phyloP scores from a whole-genome alignment of 345 rosid species.

The Citrus hindsii region DNA sequence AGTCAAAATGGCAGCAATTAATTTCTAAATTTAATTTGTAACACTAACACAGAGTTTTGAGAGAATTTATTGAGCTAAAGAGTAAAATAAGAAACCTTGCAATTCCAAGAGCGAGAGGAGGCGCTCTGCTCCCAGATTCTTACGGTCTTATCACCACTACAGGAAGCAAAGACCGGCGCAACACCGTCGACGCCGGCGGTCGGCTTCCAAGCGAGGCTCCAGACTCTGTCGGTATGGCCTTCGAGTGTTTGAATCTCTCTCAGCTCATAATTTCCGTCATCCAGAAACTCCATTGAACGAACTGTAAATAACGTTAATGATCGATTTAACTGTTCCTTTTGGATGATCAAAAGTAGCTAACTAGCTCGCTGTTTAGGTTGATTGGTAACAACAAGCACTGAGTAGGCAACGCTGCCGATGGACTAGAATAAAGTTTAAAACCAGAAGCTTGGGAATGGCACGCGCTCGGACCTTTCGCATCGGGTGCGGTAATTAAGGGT shows the following conservation, averaged over 20 bases:
- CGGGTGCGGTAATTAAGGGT: background rate
- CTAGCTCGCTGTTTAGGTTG: background rate
- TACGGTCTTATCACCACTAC: constrained; percentile 93
- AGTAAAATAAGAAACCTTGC: constrained; percentile 65
- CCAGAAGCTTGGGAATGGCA: background rate
- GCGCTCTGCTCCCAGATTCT: constrained; percentile 80
- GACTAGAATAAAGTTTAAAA: background rate
- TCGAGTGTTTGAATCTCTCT: constrained; percentile 66
- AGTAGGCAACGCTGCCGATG: background rate
- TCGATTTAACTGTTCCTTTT: too few relatives aligned
- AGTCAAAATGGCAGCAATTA: background rate
- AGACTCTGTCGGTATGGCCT: constrained; percentile 89
- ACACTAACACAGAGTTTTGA: too few relatives aligned
- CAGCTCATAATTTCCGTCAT: constrained; percentile 33
- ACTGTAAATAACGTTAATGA: constrained; percentile 7
- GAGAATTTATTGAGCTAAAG: too few relatives aligned
- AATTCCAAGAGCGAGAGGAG: constrained; percentile 61
- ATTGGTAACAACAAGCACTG: background rate
- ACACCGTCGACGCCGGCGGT: constrained; percentile 35
- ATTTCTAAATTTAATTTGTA: too few relatives aligned
- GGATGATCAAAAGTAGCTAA: background rate
- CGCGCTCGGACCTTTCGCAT: background rate
- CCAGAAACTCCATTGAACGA: constrained; percentile 47
- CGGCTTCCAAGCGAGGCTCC: constrained; percentile 93
- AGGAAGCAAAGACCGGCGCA: constrained; percentile 64